phyloP scores from a whole-genome alignment of 2,329 filamentous ascomycete genomes.

The Colletotrichum zoysiae region DNA sequence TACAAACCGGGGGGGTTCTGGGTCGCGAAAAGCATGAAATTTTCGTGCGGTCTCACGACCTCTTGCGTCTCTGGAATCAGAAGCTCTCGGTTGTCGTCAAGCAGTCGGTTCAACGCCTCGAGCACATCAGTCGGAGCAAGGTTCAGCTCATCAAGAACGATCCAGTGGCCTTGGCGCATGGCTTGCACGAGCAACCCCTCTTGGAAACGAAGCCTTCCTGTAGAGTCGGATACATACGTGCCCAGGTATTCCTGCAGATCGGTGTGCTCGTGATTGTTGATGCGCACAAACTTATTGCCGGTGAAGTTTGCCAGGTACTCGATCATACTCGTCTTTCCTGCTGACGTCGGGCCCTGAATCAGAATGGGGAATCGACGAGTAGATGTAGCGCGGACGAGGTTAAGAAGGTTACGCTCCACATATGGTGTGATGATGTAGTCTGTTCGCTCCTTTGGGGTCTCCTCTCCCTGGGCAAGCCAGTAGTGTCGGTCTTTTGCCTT shows the following conservation, averaged over 20 bases:
- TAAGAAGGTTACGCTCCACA: constrained; percentile 93
- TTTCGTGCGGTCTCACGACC: constrained; percentile 88
- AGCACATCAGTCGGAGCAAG: constrained; percentile 96
- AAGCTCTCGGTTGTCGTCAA: constrained; percentile 96
- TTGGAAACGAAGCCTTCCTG: constrained; percentile 90
- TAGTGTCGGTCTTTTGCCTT: constrained; percentile 78
- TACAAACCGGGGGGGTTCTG: constrained; percentile 97
- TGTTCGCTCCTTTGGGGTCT: constrained; percentile 75
- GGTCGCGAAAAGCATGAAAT: constrained; percentile 98
- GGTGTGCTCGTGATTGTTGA: constrained; percentile 99
- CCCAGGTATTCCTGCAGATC: constrained; percentile 98
- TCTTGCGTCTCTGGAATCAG: constrained; percentile 98
- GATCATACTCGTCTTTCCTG: constrained; percentile 99
- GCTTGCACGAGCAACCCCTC: constrained; percentile 95
- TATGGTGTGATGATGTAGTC: constrained; percentile 98
- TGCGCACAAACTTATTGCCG: constrained; percentile 96
- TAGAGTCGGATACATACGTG: constrained; percentile 87
- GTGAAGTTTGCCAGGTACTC: constrained; percentile 97
- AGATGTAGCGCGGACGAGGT: constrained; percentile 92
- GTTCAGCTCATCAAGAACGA: constrained; percentile 97
- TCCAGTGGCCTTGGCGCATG: constrained; percentile 94
- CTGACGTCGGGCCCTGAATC: constrained; percentile 95
- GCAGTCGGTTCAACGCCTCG: constrained; percentile 92
- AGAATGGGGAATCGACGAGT: constrained; percentile 93
- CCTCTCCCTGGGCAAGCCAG: constrained; percentile 85